Evolutionary conservation across 2,329 filamentous ascomycete genomes (phyloP), one percentile per base, ranked within the genome.

Genomic region (Diaporthe citrichinensis): DNA sequence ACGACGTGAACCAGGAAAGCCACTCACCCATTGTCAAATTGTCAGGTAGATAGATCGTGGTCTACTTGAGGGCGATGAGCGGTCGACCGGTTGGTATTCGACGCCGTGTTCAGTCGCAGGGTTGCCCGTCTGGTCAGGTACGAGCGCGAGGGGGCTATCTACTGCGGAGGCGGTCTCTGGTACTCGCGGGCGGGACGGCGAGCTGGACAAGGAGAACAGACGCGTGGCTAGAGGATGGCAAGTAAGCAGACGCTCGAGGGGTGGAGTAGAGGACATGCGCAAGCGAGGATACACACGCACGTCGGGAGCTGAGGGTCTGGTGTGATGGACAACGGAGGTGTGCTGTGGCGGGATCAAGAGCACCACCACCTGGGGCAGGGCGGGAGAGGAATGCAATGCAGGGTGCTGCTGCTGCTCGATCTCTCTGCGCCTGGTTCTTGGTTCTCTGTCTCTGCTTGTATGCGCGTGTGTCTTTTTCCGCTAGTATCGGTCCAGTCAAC

Each of bases 1-100:
- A 71, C 51, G 46, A 67, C 39, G 17, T 15, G 28, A 51, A 58
- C 17, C 41, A 28, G 57, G 57, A 51, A 53, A 67, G 65, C 49
- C 57, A 76, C 74, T 73, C 61, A 76, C 74, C 74, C 74, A 76
- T 76, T 59, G 58, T 76, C 31, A 68, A n/a, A 44, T 53, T 61
- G 62, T 72, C 73, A 41, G 73, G 55, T 44, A 72, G 71, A 36
- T 41, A 28, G 71, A 41, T 41, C 15, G 44, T 28, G 44, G 57
- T 72, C 57, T 71, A 59, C 71, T 72, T 25, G 61, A 39, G 17
- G 34, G 34, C 57, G 39, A 65, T 17, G 61, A 65, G 41, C 20
- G 39, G 59, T 65, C 25, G 59, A 46, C 39, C 46, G 61, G 61
- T 53, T 39, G 31, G 34, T 49, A 23, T 53, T 51, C 34, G 65